Base-by-base conservation (phyloP, 352 stramenopile species). In the Thalassiosira livingstoniorum region DNA sequence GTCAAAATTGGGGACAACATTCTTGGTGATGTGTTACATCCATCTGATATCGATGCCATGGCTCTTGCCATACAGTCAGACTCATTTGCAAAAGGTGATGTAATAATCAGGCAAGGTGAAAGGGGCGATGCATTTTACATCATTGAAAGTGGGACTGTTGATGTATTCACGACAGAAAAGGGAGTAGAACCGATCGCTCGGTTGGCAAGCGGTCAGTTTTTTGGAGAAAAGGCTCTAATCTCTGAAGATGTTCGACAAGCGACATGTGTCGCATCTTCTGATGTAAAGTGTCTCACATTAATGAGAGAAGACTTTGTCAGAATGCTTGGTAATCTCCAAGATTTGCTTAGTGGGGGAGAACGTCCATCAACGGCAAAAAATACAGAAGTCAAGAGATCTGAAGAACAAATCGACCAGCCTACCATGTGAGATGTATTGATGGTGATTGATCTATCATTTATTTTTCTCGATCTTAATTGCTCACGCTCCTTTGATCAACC, bases 301-400 rank as follows among this genome's bases (percentile, higher is more conserved):
- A 96, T 96, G 11, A 93, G 96, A 23, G 94, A 97, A 21, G 96
- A 98, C 86, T 98, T 98, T 37, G 95, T 98, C 55, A 92, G 97
- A 79, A 94, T 97, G 21, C 81, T 98, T 1, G 96, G 96, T 3
- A 92, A 94, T 69, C 83, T 98, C 68, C 85, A 90, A 35, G 79
- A 80, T 21, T 78, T 92, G 37, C 57, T 91, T 55, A 81, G 88
- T 39, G 75, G 65, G 42, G 58, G 27, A 7, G 53, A 80, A 34
- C 63, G 73, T 4, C 47, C 47, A 29, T 51, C 21, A 54, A 39
- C 43, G 54, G 21, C 55, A n/a, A 35, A 70, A 47, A 55, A 63
- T 75, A 13, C 42, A 35, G 10, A 23, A 76, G 39, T 23, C 29
- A 51, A 47, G n/a, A 25, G 23, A 51, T 35, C 42, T 25, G 32